Base-by-base conservation (phyloP, 1,139 yeast species). In the Eremothecium sinecaudum region DNA sequence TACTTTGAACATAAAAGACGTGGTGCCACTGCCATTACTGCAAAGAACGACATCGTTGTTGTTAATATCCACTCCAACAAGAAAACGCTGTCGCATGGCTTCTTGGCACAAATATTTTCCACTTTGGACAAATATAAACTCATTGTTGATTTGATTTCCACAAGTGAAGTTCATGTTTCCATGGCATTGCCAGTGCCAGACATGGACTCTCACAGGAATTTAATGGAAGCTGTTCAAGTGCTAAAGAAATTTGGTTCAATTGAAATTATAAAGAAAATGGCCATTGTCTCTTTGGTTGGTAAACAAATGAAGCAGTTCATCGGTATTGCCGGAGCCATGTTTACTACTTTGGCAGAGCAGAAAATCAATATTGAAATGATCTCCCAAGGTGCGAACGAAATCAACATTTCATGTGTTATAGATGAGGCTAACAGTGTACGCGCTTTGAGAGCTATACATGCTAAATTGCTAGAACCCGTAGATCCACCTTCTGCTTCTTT, bases 271-370 rank as follows among this genome's bases (percentile, higher is more conserved):
- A 73, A 81, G 46, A 75, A 80, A 45, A 75, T 90, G 79, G 79
- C 95, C 45, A 90, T 90, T 53, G 79, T 90, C 17, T 86, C 97
- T 4, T 69, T 90, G 36, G 97, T 90, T 30, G 98, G 98, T 27
- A 86, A 83, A 52, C 94, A 90, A 58, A 90, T 90, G 98, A 90
- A 86, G 52, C 94, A 86, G 55, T 74, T 81, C 55, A 82, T 90
- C 44, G 98, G 98, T 56, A 87, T 86, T 53, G 98, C 98, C 1
- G 96, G 97, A 28, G 79, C 84, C 46, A 90, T 90, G 96, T 90
- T 90, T 63, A 79, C 87, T 46, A 84, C 93, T 2, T 66, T 90
- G 49, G 97, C 97, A 4, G 92, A 83, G 53, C 94, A 90, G 50
- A 74, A 73, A 37, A 81, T 90, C 51, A 90, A 90, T 62, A 86